Percentiles rank a stretch among this genome's conserved stretches.
Conservation (phyloP, 2,329 filamentous ascomycete species). For the Diaporthe aspalathi region DNA sequence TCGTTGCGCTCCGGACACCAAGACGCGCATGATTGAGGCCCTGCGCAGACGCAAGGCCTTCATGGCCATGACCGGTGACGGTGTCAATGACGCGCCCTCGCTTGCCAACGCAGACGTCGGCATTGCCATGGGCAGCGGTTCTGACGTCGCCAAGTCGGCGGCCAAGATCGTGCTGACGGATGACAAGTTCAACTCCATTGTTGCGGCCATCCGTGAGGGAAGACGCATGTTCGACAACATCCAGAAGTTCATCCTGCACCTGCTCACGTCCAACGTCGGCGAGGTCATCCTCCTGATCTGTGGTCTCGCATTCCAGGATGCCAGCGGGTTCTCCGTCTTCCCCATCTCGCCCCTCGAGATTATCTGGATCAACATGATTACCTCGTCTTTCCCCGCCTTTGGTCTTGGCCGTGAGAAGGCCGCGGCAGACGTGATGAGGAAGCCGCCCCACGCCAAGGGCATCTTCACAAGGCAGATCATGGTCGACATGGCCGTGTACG, state of each 20-base stretch:
- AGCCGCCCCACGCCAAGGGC: constrained; percentile 80
- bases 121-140: constrained; percentile 91
- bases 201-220: constrained; percentile 84
- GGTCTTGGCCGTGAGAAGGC: constrained; percentile 85
- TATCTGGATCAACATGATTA: constrained; percentile 95
- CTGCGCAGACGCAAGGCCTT: constrained; percentile 80
- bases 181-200: constrained; percentile 89
- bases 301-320: constrained; percentile 84
- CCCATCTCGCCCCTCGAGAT: constrained; percentile 88
- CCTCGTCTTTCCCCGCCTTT: constrained; percentile 87
- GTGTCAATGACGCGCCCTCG: constrained; percentile 87
- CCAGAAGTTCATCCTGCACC: constrained; percentile 85
- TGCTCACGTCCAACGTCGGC: constrained; percentile 84
- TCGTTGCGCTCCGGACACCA: constrained; percentile 85
- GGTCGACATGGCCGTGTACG: constrained; percentile 83
- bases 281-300: constrained; percentile 85
- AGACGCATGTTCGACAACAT: constrained; percentile 90
- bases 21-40: constrained; percentile 91
- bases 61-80: constrained; percentile 90
- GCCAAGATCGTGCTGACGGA: constrained; percentile 86
- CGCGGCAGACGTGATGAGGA: constrained; percentile 79
- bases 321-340: constrained; percentile 79
- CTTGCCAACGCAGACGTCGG: constrained; percentile 85
- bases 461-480: constrained; percentile 84
- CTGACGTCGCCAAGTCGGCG: constrained; percentile 86